Conservation (phyloP, 2,329 filamentous ascomycete species). For the Sclerotinia trifoliorum region DNA sequence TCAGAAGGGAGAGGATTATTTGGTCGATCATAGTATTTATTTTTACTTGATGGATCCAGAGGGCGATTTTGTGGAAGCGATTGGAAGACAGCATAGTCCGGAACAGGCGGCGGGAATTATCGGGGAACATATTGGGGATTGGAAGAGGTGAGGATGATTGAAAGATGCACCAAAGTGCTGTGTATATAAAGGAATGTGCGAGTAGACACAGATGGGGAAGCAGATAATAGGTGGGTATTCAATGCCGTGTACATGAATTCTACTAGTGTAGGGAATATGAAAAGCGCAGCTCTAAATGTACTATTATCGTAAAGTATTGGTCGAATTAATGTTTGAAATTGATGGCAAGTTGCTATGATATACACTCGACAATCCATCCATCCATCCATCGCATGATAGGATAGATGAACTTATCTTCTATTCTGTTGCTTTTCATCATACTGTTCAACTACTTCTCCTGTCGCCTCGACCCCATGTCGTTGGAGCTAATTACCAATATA, state of each 20-base stretch:
- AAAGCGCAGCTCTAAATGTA: conserved; percentile 3
- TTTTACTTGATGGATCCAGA: conserved; percentile 99
- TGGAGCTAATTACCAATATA: neutral
- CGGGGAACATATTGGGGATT: conserved; percentile 78
- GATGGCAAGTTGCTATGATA: too few species aligned
- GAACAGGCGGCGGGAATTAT: conserved; percentile 83
- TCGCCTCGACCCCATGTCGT: neutral
- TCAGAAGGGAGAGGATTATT: conserved; percentile 89
- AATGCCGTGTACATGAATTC: neutral
- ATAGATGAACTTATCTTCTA: too few species aligned
- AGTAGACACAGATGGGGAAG: neutral
- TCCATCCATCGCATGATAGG: too few species aligned
- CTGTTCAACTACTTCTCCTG: too few species aligned
- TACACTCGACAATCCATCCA: too few species aligned
- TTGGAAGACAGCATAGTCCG: conserved; percentile 91
- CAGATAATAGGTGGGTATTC: neutral
- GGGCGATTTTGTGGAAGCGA: conserved; percentile 95
- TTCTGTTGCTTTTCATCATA: too few species aligned
- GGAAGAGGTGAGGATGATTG: conserved; percentile 47
- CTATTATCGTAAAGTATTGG: too few species aligned
- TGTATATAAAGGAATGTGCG: neutral
- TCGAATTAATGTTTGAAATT: too few species aligned
- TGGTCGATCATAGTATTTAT: conserved; percentile 99
- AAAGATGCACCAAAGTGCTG: neutral
- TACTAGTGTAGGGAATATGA: neutral